Base-by-base conservation (phyloP, 2,329 filamentous ascomycete species). In the Hymenoscyphus fructigenus region DNA sequence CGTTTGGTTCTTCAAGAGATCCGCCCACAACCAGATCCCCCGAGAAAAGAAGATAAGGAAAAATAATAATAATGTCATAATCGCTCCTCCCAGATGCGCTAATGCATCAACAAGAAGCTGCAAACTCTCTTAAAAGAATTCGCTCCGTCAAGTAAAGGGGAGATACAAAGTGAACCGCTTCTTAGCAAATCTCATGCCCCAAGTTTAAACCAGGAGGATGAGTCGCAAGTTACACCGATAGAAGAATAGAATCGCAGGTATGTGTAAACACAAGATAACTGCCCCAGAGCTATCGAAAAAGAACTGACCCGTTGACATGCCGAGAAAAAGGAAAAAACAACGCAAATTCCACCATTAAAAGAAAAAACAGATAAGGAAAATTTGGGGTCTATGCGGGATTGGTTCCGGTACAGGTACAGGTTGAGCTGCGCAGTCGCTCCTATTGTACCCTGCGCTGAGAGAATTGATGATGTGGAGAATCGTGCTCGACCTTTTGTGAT, bases 391-490 rank as follows among this genome's bases (percentile, higher is more conserved):
- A 74, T 72, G 67, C 69, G 60, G 34, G 61, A 64, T 66, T 64
- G 57, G 63, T 67, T 69, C 65, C 59, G 66, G 68, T 74, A 75
- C 72, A 70, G 73, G 69, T 75, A 76, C 74, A 76, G 65, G 66
- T 72, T 68, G 73, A 75, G 72, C 69, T 70, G 71, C 73, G 72
- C 72, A 72, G 65, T 68, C 60, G 70, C 73, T 72, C 72, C 65
- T 73, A 68, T 66, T 71, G 72, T 73, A 75, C 71, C 71, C 62
- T 73, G 71, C 72, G 73, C 71, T 69, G 68, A 71, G 66, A 66
- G 12, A 69, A 67, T 69, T 69, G 69, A 71, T 69, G 69, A 71
- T 66, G 64, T 68, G 66, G 72, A 66, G 69, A 72, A 62, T 73
- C 67, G 63, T 69, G 69, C 64, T 65, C 65, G 68, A 72, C 73